phyloP scores from a whole-genome alignment of 106 monocot genomes.

The Triglochin maritima region DNA sequence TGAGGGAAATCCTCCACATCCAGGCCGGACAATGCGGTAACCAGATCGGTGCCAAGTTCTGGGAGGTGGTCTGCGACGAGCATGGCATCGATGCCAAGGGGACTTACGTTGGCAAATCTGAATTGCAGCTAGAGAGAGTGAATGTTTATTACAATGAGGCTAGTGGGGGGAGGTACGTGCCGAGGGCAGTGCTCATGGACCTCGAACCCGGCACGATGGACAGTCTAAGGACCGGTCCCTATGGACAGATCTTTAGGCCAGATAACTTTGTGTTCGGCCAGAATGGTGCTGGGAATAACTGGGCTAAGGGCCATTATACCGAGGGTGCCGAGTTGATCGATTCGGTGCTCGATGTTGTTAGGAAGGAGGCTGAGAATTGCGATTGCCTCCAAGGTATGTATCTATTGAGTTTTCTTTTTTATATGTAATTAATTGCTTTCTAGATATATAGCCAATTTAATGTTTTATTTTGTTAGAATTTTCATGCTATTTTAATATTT shows the following conservation, averaged over 20 bases:
- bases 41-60: conserved; percentile 62
- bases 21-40: conserved; percentile 55
- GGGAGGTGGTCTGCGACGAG: conserved; percentile 56
- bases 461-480: too few relatives aligned
- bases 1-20: conserved; percentile 59
- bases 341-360: conserved; percentile 49
- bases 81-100: conserved; percentile 43
- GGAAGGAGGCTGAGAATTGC: conserved; percentile 71
- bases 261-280: conserved; percentile 57
- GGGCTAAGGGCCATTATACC: conserved; percentile 65
- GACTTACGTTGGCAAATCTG: conserved; percentile 29
- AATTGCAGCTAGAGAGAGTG: conserved; percentile 36
- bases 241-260: conserved; percentile 39
- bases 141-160: conserved; percentile 58
- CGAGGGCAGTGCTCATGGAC: conserved; percentile 41
- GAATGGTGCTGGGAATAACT: conserved; percentile 59
- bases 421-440: too few relatives aligned
- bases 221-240: conserved; percentile 30
- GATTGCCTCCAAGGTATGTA: conserved; percentile 61
- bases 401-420: too few relatives aligned
- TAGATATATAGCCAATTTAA: too few relatives aligned
- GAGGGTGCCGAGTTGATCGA: conserved; percentile 66
- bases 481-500: too few relatives aligned
- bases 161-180: conserved; percentile 35
- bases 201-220: conserved; percentile 53